Evolutionary conservation across 2,329 filamentous ascomycete genomes (phyloP).

Genomic region (Fusarium sororula): DNA sequence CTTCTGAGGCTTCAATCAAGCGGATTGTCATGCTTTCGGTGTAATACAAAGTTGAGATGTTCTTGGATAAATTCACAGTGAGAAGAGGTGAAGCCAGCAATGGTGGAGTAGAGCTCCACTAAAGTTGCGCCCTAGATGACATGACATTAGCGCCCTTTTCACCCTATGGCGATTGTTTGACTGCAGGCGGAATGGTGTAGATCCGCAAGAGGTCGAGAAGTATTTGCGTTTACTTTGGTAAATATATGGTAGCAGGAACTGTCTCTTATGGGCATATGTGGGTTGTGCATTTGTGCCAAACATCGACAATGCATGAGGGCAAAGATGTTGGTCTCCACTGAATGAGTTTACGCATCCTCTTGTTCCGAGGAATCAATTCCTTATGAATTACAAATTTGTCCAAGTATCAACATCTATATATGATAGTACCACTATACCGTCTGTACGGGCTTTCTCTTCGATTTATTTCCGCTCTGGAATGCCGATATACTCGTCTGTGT

Average conservation of each 20-base stretch:
- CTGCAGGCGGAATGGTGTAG: fast-evolving
- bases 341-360: neutral
- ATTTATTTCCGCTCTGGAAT: neutral
- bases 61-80: fast-evolving
- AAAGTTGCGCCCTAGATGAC: neutral
- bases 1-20: neutral
- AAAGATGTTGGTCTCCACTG: too few species aligned
- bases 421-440: too few species aligned
- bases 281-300: neutral
- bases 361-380: neutral
- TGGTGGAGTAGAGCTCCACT: neutral
- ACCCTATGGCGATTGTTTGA: neutral
- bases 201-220: neutral
- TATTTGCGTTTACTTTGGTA: fast-evolving
- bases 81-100: neutral
- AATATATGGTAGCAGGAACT: too few species aligned
- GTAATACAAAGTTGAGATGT: neutral
- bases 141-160: neutral
- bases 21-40: neutral
- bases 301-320: neutral
- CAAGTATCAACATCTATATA: neutral
- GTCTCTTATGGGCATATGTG: too few species aligned
- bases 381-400: neutral
- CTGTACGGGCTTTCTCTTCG: neutral
- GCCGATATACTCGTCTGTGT: slow-evolving; percentile 9